Evolutionary conservation across 108 stramenopile genomes (phyloP).

Genomic region (Nitzschia sp.): DNA sequence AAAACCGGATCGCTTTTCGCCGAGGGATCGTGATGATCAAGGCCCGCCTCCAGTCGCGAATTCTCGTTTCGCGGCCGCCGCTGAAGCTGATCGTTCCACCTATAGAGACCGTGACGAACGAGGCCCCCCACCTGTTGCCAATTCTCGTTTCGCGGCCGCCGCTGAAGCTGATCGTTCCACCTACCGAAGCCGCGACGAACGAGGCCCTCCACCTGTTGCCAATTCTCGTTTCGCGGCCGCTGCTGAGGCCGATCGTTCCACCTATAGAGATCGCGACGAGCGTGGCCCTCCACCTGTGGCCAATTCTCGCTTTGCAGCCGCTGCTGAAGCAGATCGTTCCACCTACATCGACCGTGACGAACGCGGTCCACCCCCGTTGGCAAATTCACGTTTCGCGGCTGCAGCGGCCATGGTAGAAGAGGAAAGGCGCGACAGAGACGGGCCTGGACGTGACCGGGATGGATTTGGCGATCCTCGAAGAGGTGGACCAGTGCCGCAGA

Average conservation of each 20-base stretch:
- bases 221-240: conserved; percentile 75
- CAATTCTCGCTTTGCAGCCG: conserved; percentile 59
- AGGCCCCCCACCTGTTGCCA: conserved; percentile 44
- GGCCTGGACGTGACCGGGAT: conserved; percentile 24
- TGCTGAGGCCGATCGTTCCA: conserved; percentile 44
- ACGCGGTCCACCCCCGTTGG: conserved; percentile 62
- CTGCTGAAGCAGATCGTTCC: conserved; percentile 43
- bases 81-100: conserved; percentile 35
- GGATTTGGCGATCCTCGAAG: conserved; percentile 17
- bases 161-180: conserved; percentile 48
- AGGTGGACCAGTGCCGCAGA: conserved; percentile 61
- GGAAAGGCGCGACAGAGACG: conserved; percentile 37
- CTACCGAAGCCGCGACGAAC: conserved; percentile 33
- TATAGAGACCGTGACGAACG: conserved; percentile 28
- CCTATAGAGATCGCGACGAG: conserved; percentile 42
- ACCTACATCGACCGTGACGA: conserved; percentile 25
- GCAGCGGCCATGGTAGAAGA: conserved; percentile 49
- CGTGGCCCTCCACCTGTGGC: conserved; percentile 54
- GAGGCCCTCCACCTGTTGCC: conserved; percentile 60
- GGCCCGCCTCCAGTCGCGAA: conserved; percentile 59
- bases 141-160: conserved; percentile 61
- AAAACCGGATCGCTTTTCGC: conserved; percentile 36
- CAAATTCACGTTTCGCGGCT: conserved; percentile 72
- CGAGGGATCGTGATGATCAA: conserved; percentile 44
- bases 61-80: conserved; percentile 57